These are phyloP conservation scores for Cyberlindnera galapagoensis DNA, from an alignment of 805 yeast genomes.

Conservation along the genomic window DNA sequence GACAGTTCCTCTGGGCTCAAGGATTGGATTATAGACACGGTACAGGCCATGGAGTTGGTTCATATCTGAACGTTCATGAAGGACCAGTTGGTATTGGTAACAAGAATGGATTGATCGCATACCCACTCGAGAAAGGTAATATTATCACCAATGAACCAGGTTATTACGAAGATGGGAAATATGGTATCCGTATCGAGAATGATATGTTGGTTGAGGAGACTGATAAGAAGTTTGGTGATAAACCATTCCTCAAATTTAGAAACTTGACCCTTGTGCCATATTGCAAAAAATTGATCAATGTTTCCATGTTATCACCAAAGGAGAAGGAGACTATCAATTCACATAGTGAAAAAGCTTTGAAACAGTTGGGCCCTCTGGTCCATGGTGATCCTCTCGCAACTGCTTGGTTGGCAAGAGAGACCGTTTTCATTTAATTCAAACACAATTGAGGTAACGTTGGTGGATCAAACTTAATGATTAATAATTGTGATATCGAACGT, in stretches of 20 bases:
- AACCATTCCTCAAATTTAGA: constrained; percentile 61
- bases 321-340: constrained; percentile 66
- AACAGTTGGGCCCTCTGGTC: constrained; percentile 42
- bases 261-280: constrained; percentile 84
- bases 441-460: too few species aligned
- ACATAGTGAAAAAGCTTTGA: constrained; percentile 56
- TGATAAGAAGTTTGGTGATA: constrained; percentile 45
- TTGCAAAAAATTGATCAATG: constrained; percentile 69
- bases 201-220: constrained; percentile 53
- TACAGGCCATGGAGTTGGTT: constrained; percentile 97
- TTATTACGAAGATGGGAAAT: constrained; percentile 81
- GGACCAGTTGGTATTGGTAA: constrained; percentile 82
- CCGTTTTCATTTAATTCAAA: constrained; percentile 10
- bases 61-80: constrained; percentile 87
- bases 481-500: too few species aligned
- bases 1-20: constrained; percentile 73
- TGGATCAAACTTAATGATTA: too few species aligned
- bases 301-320: constrained; percentile 42
- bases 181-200: constrained; percentile 86
- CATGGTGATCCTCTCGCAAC: constrained; percentile 54
- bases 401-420: constrained; percentile 67
- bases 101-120: constrained; percentile 39
- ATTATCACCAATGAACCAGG: constrained; percentile 93
- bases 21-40: constrained; percentile 92
- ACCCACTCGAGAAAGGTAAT: constrained; percentile 59